Conservation (phyloP, 805 yeast genomes). For the Lachancea thermotolerans region DNA sequence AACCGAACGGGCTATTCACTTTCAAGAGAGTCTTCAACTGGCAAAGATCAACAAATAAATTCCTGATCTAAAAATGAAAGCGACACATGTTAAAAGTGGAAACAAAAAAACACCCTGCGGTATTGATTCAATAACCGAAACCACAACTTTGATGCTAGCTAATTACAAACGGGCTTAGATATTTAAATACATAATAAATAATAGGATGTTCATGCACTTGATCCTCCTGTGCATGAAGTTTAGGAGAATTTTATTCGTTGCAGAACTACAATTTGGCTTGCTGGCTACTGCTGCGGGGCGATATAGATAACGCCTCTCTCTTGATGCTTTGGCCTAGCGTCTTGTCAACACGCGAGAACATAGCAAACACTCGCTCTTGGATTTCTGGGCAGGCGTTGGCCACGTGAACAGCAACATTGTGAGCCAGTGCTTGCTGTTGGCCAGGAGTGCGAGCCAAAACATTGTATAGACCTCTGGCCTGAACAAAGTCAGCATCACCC, state of each 20-base stretch:
- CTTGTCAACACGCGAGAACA: slow-evolving; percentile 67
- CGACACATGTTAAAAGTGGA: no score
- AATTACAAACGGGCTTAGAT: not conserved
- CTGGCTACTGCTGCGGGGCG: slow-evolving; percentile 8
- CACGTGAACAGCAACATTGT: slow-evolving; percentile 75
- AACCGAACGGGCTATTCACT: no score
- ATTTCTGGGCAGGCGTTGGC: slow-evolving; percentile 61
- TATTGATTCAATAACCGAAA: no score
- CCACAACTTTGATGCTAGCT: slow-evolving; percentile 3
- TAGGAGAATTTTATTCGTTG: not conserved
- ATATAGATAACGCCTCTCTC: slow-evolving; percentile 40
- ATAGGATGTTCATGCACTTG: no score
- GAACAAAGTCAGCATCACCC: slow-evolving; percentile 66
- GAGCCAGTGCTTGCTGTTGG: slow-evolving; percentile 78
- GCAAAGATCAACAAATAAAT: no score
- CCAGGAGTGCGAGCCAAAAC: slow-evolving; percentile 72
- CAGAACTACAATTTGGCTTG: slow-evolving; percentile 13
- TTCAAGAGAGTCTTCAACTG: no score
- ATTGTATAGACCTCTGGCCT: slow-evolving; percentile 71
- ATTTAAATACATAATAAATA: no score
- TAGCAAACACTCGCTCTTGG: slow-evolving; percentile 71
- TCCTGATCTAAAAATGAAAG: no score
- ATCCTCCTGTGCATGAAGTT: no score
- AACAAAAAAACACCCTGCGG: no score
- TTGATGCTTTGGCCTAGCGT: slow-evolving; percentile 63